Conservation (phyloP, 2,329 filamentous ascomycete genomes). For the Juglanconis sp. region DNA sequence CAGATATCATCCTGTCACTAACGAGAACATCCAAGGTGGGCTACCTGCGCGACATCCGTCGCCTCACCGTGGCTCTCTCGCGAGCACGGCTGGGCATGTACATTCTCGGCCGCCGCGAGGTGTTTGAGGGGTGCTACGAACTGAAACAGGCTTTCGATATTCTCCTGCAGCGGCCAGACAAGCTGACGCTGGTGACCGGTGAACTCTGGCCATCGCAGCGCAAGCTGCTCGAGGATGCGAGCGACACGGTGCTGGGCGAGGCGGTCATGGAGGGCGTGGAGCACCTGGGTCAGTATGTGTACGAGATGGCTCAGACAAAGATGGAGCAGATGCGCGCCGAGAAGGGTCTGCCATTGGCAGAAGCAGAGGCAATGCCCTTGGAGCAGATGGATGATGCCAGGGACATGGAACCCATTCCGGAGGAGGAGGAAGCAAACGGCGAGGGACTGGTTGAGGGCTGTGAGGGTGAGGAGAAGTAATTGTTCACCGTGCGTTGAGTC, state of each 20-base stretch:
- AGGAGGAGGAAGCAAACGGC: slow-evolving; percentile 23
- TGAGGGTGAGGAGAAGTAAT: slow-evolving; percentile 28
- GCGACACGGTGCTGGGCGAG: slow-evolving; percentile 51
- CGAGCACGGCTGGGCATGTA: slow-evolving; percentile 89
- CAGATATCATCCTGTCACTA: slow-evolving; percentile 89
- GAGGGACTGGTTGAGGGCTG: slow-evolving; percentile 26
- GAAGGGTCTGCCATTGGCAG: slow-evolving; percentile 27
- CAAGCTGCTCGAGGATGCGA: slow-evolving; percentile 40
- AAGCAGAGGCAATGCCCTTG: slow-evolving; percentile 25
- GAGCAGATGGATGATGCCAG: slow-evolving; percentile 21
- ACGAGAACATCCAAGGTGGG: slow-evolving; percentile 85
- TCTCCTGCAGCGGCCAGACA: slow-evolving; percentile 74
- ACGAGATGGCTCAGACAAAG: slow-evolving; percentile 79
- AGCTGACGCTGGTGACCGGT: slow-evolving; percentile 75
- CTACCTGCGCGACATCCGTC: slow-evolving; percentile 88
- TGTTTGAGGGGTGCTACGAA: slow-evolving; percentile 88
- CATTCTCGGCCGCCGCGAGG: slow-evolving; percentile 79
- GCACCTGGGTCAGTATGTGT: slow-evolving; percentile 94
- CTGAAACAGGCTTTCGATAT: slow-evolving; percentile 81
- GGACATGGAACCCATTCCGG: slow-evolving; percentile 27
- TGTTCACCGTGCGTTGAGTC: not conserved
- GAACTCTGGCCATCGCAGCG: slow-evolving; percentile 79
- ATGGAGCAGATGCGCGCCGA: slow-evolving; percentile 47
- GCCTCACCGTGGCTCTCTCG: slow-evolving; percentile 90
- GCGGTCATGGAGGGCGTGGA: slow-evolving; percentile 86